A percentile compares a stretch with the other conserved stretches of the same genome.
phyloP scores from a whole-genome alignment of 163 green algal genomes.

The Chloromonas sp. region DNA sequence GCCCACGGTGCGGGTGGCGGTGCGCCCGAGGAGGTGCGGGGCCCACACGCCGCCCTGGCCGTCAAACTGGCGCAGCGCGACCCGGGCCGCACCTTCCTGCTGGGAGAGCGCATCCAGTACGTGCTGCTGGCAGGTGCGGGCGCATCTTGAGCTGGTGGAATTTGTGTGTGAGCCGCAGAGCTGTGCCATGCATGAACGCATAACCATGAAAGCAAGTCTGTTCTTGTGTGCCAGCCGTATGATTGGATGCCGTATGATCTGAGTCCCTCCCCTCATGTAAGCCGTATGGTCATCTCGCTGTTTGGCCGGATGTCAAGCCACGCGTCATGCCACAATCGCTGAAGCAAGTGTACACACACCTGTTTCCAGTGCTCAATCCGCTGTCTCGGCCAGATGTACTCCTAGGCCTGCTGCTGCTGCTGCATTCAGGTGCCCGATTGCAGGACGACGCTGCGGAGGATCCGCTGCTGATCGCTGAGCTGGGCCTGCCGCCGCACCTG shows the following conservation, averaged over 20 bases:
- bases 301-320: too few species aligned
- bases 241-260: too few species aligned
- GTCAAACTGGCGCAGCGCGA: conserved; percentile 65
- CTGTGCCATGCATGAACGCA: conserved; percentile 8
- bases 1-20: conserved; percentile 6
- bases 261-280: too few species aligned
- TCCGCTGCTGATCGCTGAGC: conserved; percentile 50
- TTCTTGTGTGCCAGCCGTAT: background rate
- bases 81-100: conserved; percentile 61
- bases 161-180: background rate
- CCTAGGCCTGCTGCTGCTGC: background rate
- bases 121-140: conserved; percentile 59
- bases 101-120: conserved; percentile 78
- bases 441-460: conserved; percentile 76
- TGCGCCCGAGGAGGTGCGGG: conserved; percentile 54
- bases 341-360: too few species aligned
- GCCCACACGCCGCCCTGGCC: conserved; percentile 71
- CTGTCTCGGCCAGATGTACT: too few species aligned
- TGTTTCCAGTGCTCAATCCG: too few species aligned
- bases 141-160: too few species aligned
- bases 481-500: conserved; percentile 36
- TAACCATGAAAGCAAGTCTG: background rate
- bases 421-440: conserved; percentile 12
- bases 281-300: too few species aligned
- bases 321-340: too few species aligned